These are phyloP conservation scores for Neoarthrinium moseri DNA, from an alignment of 2,329 filamentous ascomycete genomes.

Conservation along the genomic window DNA sequence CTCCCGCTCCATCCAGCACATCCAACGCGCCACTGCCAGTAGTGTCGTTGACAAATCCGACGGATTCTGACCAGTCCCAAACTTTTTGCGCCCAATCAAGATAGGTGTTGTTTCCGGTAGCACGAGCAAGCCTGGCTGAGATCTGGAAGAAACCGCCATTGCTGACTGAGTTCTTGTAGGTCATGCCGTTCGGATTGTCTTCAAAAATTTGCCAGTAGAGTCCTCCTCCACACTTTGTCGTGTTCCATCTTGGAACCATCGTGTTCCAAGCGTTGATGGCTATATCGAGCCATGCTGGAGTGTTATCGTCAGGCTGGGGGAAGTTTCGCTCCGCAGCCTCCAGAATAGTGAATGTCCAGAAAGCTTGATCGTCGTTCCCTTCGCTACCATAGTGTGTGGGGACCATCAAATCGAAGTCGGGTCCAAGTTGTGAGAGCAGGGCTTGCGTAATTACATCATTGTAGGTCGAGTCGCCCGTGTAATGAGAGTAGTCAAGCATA, in stretches of 20 bases:
- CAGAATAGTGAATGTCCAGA: constrained; percentile 69
- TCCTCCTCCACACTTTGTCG: constrained; percentile 65
- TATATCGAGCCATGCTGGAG: constrained; percentile 66
- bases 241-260: constrained; percentile 70
- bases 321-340: constrained; percentile 68
- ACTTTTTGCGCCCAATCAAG: constrained; percentile 63
- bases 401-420: constrained; percentile 59
- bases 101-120: constrained; percentile 66
- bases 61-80: constrained; percentile 62
- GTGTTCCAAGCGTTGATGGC: constrained; percentile 71
- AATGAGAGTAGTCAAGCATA: constrained; percentile 69
- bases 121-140: constrained; percentile 70
- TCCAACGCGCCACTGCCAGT: constrained; percentile 33
- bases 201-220: constrained; percentile 80
- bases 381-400: constrained; percentile 55
- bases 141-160: constrained; percentile 85
- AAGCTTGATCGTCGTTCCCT: constrained; percentile 74
- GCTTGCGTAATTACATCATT: constrained; percentile 59
- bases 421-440: constrained; percentile 57
- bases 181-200: constrained; percentile 70
- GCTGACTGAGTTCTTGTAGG: constrained; percentile 80
- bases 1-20: constrained; percentile 63
- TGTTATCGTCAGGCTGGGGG: constrained; percentile 53
- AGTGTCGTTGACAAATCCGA: constrained; percentile 55
- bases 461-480: constrained; percentile 62